These are phyloP conservation scores for Herpetospermum pedunculosum DNA, from an alignment of 306 rosid genomes.

Conservation along the genomic window DNA sequence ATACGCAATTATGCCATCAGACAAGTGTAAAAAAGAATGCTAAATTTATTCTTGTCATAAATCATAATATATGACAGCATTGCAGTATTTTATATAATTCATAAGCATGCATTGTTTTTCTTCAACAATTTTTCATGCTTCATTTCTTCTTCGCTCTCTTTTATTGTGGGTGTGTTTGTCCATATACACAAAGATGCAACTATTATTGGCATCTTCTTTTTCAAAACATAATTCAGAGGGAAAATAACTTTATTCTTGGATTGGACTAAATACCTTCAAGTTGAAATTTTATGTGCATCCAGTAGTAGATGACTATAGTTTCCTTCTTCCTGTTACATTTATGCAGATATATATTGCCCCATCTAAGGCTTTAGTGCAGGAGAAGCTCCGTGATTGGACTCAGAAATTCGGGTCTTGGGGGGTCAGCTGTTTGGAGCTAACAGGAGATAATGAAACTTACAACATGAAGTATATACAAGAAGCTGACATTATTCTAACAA, in stretches of 20 bases:
- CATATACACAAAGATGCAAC: neutral
- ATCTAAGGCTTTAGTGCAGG: constrained; percentile 94
- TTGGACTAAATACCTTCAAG: constrained; percentile 14
- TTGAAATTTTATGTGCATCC: constrained; percentile 13
- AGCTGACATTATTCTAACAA: constrained; percentile 86
- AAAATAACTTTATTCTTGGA: constrained; percentile 10
- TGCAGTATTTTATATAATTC: neutral
- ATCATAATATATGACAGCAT: neutral
- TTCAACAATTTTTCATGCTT: neutral
- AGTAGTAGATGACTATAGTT: constrained; percentile 12
- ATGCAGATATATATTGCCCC: constrained; percentile 82
- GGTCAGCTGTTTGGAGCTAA: constrained; percentile 71
- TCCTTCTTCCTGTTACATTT: constrained; percentile 23
- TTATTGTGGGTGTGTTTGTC: neutral
- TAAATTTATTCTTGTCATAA: neutral
- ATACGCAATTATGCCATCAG: neutral
- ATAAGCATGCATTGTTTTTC: neutral
- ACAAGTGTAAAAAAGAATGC: neutral
- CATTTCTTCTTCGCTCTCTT: neutral
- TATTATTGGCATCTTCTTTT: neutral
- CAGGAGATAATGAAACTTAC: constrained; percentile 85
- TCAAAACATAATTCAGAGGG: neutral
- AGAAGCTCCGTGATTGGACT: constrained; percentile 89
- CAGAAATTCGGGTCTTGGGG: constrained; percentile 72
- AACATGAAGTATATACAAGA: constrained; percentile 57